Evolutionary conservation across 2,329 filamentous ascomycete genomes (phyloP).

Genomic region (Chalara sp.): DNA sequence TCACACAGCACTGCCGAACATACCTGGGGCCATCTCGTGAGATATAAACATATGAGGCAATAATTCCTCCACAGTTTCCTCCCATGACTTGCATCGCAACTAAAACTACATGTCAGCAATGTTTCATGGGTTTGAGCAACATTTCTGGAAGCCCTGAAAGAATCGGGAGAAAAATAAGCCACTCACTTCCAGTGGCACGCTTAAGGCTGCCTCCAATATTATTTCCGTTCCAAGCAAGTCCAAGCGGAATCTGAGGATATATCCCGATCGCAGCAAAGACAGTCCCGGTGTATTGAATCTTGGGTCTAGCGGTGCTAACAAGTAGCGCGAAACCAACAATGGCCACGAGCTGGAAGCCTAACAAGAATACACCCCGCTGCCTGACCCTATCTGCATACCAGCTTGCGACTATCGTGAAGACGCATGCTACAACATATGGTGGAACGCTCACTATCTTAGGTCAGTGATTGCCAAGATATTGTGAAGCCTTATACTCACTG

Average conservation of each 20-base stretch:
- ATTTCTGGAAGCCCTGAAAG: too few relatives aligned
- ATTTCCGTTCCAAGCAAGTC: constrained; percentile 48
- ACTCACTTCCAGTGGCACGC: constrained; percentile 44
- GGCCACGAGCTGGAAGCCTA: constrained; percentile 42
- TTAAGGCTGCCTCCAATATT: constrained; percentile 49
- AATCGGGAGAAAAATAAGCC: too few relatives aligned
- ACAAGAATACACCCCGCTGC: constrained; percentile 40
- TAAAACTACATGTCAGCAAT: too few relatives aligned
- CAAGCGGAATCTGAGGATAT: constrained; percentile 35
- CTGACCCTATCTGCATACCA: constrained; percentile 48
- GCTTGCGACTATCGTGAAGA: constrained; percentile 45
- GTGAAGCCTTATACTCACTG: too few relatives aligned
- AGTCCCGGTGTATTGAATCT: constrained; percentile 32
- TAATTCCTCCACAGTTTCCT: constrained; percentile 12
- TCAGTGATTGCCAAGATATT: too few relatives aligned
- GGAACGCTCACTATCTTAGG: constrained; percentile 26
- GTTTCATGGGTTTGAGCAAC: too few relatives aligned
- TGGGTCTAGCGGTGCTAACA: constrained; percentile 2
- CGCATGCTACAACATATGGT: constrained; percentile 58
- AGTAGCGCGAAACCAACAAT: constrained; percentile 13
- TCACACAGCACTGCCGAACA: too few relatives aligned
- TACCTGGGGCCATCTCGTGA: neutral
- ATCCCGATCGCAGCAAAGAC: constrained; percentile 36
- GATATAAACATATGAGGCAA: constrained; percentile 11
- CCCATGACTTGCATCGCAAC: constrained; percentile 53